A percentile compares a stretch with the other conserved stretches of the same genome.
phyloP scores from a whole-genome alignment of 2,329 filamentous ascomycete genomes.

The Thielaviopsis musarum region DNA sequence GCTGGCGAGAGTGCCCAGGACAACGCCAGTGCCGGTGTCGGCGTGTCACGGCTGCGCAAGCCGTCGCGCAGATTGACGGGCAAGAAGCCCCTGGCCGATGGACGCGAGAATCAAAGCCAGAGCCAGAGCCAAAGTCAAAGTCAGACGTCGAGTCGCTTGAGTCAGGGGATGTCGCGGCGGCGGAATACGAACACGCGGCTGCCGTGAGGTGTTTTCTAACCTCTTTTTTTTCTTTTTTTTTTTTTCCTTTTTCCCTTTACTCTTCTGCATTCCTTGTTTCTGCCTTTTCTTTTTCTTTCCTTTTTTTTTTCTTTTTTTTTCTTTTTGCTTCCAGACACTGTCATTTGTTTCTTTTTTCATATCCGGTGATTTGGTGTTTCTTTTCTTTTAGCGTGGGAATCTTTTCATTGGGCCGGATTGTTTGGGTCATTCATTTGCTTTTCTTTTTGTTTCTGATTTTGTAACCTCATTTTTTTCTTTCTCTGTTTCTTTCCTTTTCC shows the following conservation, averaged over 20 bases:
- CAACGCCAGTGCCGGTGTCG: background rate
- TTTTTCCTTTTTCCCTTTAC: background rate
- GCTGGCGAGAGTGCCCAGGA: background rate
- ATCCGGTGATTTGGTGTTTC: background rate
- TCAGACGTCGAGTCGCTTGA: background rate
- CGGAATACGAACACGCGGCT: background rate
- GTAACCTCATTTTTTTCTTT: background rate
- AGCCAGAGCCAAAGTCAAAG: background rate
- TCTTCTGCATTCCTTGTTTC: background rate
- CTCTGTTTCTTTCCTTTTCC: background rate
- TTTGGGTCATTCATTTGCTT: background rate
- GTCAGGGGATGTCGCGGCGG: background rate
- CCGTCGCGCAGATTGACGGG: background rate
- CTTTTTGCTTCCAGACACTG: background rate
- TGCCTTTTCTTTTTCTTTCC: background rate
- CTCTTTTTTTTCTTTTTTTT: background rate
- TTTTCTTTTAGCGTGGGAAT: background rate
- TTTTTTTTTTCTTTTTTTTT: background rate
- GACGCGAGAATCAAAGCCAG: slow-evolving; percentile 5
- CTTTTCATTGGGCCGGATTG: background rate
- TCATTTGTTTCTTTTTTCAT: background rate
- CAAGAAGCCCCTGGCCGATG: slow-evolving; percentile 9
- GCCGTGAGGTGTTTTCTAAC: background rate
- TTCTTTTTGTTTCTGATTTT: background rate
- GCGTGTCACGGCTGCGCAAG: background rate